Percentiles rank a stretch among this genome's conserved stretches.
Evolutionary conservation across 495 filamentous ascomycete genomes (phyloP).

Genomic region (Achaetomiella virescens): DNA sequence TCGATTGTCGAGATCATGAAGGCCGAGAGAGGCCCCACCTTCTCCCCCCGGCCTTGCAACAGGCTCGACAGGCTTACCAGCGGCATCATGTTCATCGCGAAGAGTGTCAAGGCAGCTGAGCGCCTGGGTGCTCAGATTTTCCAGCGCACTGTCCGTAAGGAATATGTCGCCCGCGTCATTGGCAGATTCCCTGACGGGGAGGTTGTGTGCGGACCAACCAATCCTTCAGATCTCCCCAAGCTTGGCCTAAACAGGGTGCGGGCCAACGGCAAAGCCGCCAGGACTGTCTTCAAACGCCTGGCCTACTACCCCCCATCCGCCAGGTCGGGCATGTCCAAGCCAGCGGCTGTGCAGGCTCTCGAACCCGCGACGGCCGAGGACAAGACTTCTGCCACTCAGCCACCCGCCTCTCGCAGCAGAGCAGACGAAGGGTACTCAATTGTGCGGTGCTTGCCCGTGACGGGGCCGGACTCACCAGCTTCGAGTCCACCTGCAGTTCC

Average conservation of each 20-base stretch:
- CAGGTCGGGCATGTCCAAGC: neutral
- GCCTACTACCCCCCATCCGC: constrained; percentile 68
- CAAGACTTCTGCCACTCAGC: constrained; percentile 10
- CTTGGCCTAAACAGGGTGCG: constrained; percentile 88
- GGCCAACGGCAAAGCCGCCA: constrained; percentile 83
- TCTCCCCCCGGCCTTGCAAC: constrained; percentile 78
- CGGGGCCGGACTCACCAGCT: constrained; percentile 93
- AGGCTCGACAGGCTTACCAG: constrained; percentile 90
- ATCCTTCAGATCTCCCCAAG: constrained; percentile 89
- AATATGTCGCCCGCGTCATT: constrained; percentile 87
- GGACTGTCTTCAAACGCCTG: constrained; percentile 81
- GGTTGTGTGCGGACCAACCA: constrained; percentile 82
- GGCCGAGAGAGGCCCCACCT: constrained; percentile 62
- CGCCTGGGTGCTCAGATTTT: constrained; percentile 64
- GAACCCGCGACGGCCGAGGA: constrained; percentile 18
- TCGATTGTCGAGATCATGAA: constrained; percentile 89
- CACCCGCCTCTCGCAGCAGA: constrained; percentile 18
- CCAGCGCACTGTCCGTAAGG: constrained; percentile 75
- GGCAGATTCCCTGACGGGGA: constrained; percentile 83
- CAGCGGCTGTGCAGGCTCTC: constrained; percentile 4
- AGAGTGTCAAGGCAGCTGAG: constrained; percentile 72
- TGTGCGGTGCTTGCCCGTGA: constrained; percentile 87
- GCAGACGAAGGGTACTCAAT: constrained; percentile 75
- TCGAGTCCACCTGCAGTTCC: constrained; percentile 86
- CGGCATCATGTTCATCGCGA: constrained; percentile 96